A percentile compares a stretch with the other conserved stretches of the same genome.
phyloP scores from a whole-genome alignment of 805 yeast genomes.

The Pichia nanzhaoensis region DNA sequence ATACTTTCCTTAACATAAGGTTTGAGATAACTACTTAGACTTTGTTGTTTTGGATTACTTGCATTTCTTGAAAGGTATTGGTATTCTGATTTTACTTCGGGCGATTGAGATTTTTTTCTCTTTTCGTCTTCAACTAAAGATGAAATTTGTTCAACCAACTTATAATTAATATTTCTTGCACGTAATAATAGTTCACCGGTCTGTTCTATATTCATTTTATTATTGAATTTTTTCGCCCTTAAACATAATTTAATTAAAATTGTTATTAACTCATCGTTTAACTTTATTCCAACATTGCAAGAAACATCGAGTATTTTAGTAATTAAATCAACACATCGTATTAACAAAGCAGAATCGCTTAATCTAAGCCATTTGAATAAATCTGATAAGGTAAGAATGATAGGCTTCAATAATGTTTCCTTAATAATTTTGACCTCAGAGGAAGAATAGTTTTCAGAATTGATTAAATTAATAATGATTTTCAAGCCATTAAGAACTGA shows the following conservation, averaged over 20 bases:
- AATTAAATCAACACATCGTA: conserved; percentile 66
- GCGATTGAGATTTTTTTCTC: conserved; percentile 7
- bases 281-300: conserved; percentile 40
- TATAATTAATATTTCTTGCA: conserved; percentile 49
- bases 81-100: conserved; percentile 7
- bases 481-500: conserved; percentile 59
- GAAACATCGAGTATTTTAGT: conserved; percentile 62
- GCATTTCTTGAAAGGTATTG: conserved; percentile 10
- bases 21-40: conserved; percentile 10
- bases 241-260: conserved; percentile 55
- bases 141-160: conserved; percentile 47
- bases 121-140: conserved; percentile 35
- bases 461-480: conserved; percentile 31
- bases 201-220: conserved; percentile 63
- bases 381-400: conserved; percentile 56
- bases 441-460: conserved; percentile 18
- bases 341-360: conserved; percentile 68
- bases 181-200: conserved; percentile 53
- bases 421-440: conserved; percentile 17
- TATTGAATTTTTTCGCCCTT: conserved; percentile 60
- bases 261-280: conserved; percentile 49
- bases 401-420: conserved; percentile 38
- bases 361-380: conserved; percentile 77
- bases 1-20: conserved; percentile 2
- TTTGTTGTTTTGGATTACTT: conserved; percentile 10